These are phyloP conservation scores for Globisporangium megalacanthum DNA, from an alignment of 352 stramenopile genomes.

Conservation along the genomic window DNA sequence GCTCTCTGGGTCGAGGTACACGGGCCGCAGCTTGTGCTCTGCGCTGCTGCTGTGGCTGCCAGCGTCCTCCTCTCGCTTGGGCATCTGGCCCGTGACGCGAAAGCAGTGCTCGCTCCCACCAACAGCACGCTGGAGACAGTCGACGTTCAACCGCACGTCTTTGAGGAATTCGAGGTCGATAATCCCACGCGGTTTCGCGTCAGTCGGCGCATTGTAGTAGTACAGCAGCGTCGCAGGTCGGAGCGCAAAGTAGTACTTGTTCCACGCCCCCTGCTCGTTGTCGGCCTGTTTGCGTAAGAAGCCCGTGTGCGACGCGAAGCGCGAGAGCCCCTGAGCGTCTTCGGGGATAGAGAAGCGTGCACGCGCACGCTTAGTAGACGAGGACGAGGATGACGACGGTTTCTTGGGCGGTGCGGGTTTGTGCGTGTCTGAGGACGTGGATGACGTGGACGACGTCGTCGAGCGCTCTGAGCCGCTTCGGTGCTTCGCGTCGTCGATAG, in stretches of 20 bases:
- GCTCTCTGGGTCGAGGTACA: constrained; percentile 63
- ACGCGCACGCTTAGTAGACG: constrained; percentile 31
- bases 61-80: constrained; percentile 20
- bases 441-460: constrained; percentile 3
- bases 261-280: constrained; percentile 74
- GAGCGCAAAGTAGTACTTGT: constrained; percentile 78
- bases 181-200: constrained; percentile 61
- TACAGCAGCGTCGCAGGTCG: constrained; percentile 74
- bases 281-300: constrained; percentile 74
- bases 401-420: background rate
- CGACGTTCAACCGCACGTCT: constrained; percentile 67
- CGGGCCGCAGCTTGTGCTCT: constrained; percentile 39
- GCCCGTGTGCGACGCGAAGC: constrained; percentile 47
- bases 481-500: background rate
- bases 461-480: constrained; percentile 2
- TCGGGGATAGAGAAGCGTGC: constrained; percentile 53
- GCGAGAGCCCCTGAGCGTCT: constrained; percentile 34
- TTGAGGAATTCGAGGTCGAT: constrained; percentile 78
- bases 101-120: constrained; percentile 61
- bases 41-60: constrained; percentile 2
- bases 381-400: constrained; percentile 4
- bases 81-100: constrained; percentile 62
- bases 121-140: constrained; percentile 71
- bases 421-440: background rate
- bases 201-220: constrained; percentile 68